Base-by-base conservation (phyloP, 2,329 filamentous ascomycete genomes). In the Pestalotiopsis sp. region DNA sequence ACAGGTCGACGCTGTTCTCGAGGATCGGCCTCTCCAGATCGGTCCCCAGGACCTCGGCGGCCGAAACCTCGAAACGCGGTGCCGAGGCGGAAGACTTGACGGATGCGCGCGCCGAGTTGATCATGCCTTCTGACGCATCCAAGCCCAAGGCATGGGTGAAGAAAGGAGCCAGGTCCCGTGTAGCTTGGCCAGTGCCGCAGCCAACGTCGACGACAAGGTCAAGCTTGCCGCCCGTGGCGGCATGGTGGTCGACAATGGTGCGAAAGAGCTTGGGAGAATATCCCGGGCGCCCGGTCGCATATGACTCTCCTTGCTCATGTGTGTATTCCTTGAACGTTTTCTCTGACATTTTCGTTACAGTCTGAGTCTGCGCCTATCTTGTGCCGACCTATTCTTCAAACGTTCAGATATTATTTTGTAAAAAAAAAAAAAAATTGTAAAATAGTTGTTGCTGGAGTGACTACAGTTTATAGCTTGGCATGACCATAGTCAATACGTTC, bases 91-190 rank as follows among this genome's bases (percentile, higher is more conserved):
- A 75, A 13, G 57, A 68, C 17, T 78, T 79, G 3, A 77, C 76
- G 0, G 82, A 71, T 0, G 77, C 72, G 0, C 76, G 76, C 3
- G 86, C 86, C 0, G 81, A 78, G 13, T 68, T 73, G 63, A 89
- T 84, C 88, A 89, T 90, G 56, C 81, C 83, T 14, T 78, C 76
- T 2, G 83, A 82, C 0, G 86, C 80, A 69, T 90, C 87, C 13
- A 86, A 71, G 4, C 86, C 88, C 17, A 84, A 75, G 7, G 78
- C 83, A 30, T 78, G 73, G 0, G 73, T 67, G 72, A 89, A 89
- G 40, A 78, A 78, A 0, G 76, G 74, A 0, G 83, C 82, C 1
- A 89, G 78, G 4, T 77, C 78, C 2, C 82, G 80, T 0, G 80
- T 80, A 0, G 83, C 84, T 13, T 75, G 82, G 3, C 87, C 88